phyloP scores from a whole-genome alignment of 2,329 filamentous ascomycete genomes.

The Epichloe brachyelytri region DNA sequence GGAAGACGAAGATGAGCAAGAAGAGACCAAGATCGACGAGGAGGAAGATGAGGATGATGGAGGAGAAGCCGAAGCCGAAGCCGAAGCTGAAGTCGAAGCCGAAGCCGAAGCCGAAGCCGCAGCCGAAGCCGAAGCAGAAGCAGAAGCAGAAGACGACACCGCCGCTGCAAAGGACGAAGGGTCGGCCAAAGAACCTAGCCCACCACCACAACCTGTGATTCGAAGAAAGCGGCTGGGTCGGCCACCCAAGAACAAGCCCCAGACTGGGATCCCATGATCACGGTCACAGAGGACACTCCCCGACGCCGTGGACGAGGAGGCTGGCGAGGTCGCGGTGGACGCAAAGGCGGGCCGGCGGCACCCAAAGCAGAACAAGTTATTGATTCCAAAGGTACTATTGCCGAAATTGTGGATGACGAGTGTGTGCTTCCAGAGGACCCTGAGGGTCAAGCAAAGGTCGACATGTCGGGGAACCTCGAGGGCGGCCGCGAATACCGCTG shows the following conservation, averaged over 20 bases:
- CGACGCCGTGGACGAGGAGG: constrained; percentile 55
- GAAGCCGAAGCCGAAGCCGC: background rate
- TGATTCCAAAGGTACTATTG: constrained; percentile 86
- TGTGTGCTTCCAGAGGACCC: constrained; percentile 76
- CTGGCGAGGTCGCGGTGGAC: constrained; percentile 56
- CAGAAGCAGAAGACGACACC: constrained; percentile 17
- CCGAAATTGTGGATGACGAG: constrained; percentile 86
- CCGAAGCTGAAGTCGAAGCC: constrained; percentile 14
- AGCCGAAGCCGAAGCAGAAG: constrained; percentile 14
- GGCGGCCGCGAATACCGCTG: constrained; percentile 88
- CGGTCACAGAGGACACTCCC: constrained; percentile 44
- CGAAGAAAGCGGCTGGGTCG: constrained; percentile 71
- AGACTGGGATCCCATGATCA: constrained; percentile 58
- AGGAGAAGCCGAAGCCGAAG: constrained; percentile 17
- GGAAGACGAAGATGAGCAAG: constrained; percentile 20
- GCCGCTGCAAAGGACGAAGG: constrained; percentile 24
- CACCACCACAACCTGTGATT: constrained; percentile 48
- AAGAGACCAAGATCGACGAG: constrained; percentile 24
- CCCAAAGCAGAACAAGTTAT: constrained; percentile 74
- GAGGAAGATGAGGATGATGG: constrained; percentile 31
- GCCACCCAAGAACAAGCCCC: constrained; percentile 75
- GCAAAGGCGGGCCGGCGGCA: constrained; percentile 54
- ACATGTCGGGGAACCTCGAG: constrained; percentile 71
- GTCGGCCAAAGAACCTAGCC: constrained; percentile 38
- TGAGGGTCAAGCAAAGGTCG: constrained; percentile 86